Evolutionary conservation across 2,329 filamentous ascomycete genomes (phyloP).

Genomic region (Colletotrichum viniferum): DNA sequence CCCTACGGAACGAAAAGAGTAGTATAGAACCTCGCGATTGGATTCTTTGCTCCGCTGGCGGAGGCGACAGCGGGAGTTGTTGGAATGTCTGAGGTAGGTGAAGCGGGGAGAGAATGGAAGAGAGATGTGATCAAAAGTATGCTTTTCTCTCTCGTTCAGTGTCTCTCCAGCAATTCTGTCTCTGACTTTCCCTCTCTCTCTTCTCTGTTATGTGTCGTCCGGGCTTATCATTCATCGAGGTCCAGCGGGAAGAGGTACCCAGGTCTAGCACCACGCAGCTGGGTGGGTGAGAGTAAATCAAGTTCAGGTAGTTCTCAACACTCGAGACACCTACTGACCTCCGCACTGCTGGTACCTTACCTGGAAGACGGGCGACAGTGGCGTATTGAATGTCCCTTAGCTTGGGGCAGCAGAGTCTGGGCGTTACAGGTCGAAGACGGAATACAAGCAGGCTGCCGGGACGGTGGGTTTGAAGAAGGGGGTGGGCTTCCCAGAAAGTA

Average conservation of each 20-base stretch:
- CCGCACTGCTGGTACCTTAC: background rate
- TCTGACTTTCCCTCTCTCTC: background rate
- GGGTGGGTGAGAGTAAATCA: background rate
- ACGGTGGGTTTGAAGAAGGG: conserved; percentile 15
- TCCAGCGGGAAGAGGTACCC: background rate
- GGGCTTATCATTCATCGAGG: background rate
- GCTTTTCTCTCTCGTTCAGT: conserved; percentile 15
- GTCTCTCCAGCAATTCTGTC: background rate
- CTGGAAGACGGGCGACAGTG: background rate
- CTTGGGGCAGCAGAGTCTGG: conserved; percentile 15
- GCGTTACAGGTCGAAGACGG: conserved; percentile 14
- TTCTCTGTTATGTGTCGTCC: background rate
- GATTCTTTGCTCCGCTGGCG: background rate
- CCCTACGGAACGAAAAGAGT: conserved; percentile 1
- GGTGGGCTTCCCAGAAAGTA: conserved; percentile 13
- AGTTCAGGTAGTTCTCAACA: background rate
- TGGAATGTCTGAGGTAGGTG: conserved; percentile 10
- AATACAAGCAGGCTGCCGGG: conserved; percentile 20
- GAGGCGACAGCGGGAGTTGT: background rate
- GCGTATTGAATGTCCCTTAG: conserved; percentile 10
- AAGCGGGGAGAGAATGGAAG: conserved; percentile 1
- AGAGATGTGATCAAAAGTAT: conserved; percentile 15
- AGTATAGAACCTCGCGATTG: background rate
- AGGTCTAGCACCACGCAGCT: background rate
- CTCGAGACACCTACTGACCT: background rate